Evolutionary conservation across 331 rosid species (phyloP), one percentile per base, ranked within the genome.

Genomic region (Stylosanthes scabra): DNA sequence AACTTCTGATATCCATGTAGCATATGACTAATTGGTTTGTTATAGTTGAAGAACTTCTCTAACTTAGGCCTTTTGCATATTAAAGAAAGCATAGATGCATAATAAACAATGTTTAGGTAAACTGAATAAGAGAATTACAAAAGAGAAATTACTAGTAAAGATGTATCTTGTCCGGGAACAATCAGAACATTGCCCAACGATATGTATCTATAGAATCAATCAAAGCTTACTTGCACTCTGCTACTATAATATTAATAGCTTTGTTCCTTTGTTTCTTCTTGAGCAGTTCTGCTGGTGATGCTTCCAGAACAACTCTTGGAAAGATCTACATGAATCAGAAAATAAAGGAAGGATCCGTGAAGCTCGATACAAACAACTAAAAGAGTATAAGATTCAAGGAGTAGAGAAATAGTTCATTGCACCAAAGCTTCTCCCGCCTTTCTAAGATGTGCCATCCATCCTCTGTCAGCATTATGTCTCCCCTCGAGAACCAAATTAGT

Each of bases 231-330:
- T 86, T 91, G 99, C 97, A 95, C 83, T 95, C 99, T 34, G 79
- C 68, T 57, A 95, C 93, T 49, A 95, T 84, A 74, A 95, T 89
- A 78, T 82, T 66, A 67, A 95, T 86, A 77, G 93, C 97, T 77
- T 82, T 83, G 72, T 50, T 78, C 86, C 88, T 83, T 73, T 76
- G 92, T 83, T 83, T 92, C 89, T 95, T 92, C 88, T 85, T 78
- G 75, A 95, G 86, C 67, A 90, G 72, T 63, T 87, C 93, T 7
- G 79, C 78, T 7, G 99, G 97, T 44, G 83, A 79, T 82, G 91
- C 97, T 86, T 92, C 97, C 71, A 95, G 74, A 82, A 92, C 97
- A 78, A 95, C 86, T 82, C 99, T 90, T 50, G 99, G 97, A 83
- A 95, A 86, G 50, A 95, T 78, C 99, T 95, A 76, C 37, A 70